phyloP scores from a whole-genome alignment of 2,329 filamentous ascomycete species.

The Zasmidium cellare region DNA sequence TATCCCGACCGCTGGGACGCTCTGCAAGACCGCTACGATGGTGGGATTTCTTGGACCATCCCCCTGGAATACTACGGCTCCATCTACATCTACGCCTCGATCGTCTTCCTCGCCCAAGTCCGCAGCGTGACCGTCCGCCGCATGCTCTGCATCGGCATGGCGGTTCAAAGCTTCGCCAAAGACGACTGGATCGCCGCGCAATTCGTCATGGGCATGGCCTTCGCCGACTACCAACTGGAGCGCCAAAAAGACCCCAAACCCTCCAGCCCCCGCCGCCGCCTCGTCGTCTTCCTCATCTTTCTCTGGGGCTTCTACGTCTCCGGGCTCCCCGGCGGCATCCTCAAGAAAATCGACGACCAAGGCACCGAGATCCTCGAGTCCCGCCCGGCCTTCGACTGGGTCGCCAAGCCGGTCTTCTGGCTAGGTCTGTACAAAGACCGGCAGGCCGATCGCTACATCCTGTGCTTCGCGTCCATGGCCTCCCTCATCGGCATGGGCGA shows the following conservation, averaged over 20 bases:
- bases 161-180: conserved; percentile 7
- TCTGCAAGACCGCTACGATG: conserved; percentile 13
- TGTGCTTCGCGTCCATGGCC: conserved; percentile 11
- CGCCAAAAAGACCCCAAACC: not conserved
- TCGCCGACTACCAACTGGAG: conserved; percentile 16
- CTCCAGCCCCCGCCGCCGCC: not conserved
- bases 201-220: conserved; percentile 16
- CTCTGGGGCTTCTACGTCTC: conserved; percentile 15
- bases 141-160: conserved; percentile 2
- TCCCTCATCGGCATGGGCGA: conserved; percentile 13
- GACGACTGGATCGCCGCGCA: conserved; percentile 19
- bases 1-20: conserved; percentile 18
- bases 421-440: conserved; percentile 10
- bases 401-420: conserved; percentile 7
- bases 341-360: conserved; percentile 1
- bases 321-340: conserved; percentile 6
- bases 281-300: conserved; percentile 5
- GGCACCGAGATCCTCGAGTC: not conserved
- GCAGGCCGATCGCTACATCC: conserved; percentile 14
- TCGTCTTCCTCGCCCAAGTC: conserved; percentile 8
- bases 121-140: conserved; percentile 2
- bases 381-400: conserved; percentile 12
- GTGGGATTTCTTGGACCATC: conserved; percentile 17
- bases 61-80: conserved; percentile 17
- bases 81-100: conserved; percentile 9